Base-by-base conservation (phyloP, 2,329 filamentous ascomycete genomes). In the Sphaerulina musiva region DNA sequence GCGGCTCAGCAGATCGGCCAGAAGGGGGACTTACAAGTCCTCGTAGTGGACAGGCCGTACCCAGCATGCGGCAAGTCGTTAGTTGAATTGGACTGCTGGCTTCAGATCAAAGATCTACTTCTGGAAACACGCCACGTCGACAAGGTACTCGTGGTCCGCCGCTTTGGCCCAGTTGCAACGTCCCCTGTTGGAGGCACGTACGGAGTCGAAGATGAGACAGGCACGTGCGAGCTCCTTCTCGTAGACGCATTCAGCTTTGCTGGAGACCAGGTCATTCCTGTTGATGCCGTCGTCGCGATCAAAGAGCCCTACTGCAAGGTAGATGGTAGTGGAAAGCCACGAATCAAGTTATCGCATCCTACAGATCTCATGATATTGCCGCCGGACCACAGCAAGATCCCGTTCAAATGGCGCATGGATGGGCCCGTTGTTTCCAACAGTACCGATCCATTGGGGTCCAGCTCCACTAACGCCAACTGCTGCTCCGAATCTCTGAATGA, bases 241-340 rank as follows among this genome's bases (percentile, higher is more conserved):
- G 31, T 53, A 9, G 45, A 47, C 14, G 51, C 44, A 8, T 53
- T 47, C 45, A 53, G 44, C 31, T 53, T 53, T 47, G 44, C 51
- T 11, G 51, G 53, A 23, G 46, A 55, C 20, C 34, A 48, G 20
- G 10, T 46, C n/a, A 43, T 50, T 8, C 46, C 53, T 5, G 9
- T 4, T 7, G 47, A 44, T 38, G 34, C 46, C 31, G 23, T 31
- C n/a, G 34, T 50, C 12, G 51, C 23, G 12, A 44, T 53, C 38
- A 53, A 53, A 41, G 44, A 48, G 44, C 51, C 51, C 41, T 55
- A 31, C 48, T 46, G 46, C 42, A 46, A 46, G 14, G 36, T 46
- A 32, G 32, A 29, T 29, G 34, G 12, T 8, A 17, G 17, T 17
- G 46, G 47, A 34, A 44, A 51, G 1, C 39, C 48, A 11, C 53